Evolutionary conservation across 306 rosid species (phyloP).

Genomic region (Cajanus cajan): DNA sequence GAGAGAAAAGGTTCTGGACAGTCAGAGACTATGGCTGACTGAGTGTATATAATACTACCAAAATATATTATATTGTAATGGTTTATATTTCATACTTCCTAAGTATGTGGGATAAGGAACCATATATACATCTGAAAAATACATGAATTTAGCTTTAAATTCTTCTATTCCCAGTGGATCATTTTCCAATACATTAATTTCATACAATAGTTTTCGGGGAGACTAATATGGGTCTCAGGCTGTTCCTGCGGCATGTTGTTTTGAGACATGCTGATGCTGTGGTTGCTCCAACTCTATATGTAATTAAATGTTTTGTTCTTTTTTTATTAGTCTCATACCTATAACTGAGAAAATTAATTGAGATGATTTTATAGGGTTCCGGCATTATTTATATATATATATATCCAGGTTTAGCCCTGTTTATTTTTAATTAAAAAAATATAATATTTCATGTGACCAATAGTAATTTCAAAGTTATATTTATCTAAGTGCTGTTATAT

Average conservation of each 20-base stretch:
- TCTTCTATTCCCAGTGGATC: not conserved
- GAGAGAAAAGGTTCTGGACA: not conserved
- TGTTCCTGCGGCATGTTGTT: not conserved
- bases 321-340: not conserved
- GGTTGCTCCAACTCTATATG: not conserved
- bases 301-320: not conserved
- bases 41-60: not conserved
- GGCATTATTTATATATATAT: not conserved
- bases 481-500: not conserved
- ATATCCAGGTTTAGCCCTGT: too few species aligned
- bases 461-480: not conserved
- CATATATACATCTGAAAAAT: not conserved
- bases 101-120: not conserved
- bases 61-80: not conserved
- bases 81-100: not conserved
- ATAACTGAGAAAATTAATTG: not conserved
- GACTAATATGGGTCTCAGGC: constrained; percentile 7
- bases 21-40: not conserved
- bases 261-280: not conserved
- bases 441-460: not conserved
- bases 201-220: not conserved
- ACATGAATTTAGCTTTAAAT: not conserved
- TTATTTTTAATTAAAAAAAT: not conserved
- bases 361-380: not conserved
- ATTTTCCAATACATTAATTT: not conserved